These are phyloP conservation scores for Rosa rugosa DNA, from an alignment of 306 rosid species.

Conservation along the genomic window DNA sequence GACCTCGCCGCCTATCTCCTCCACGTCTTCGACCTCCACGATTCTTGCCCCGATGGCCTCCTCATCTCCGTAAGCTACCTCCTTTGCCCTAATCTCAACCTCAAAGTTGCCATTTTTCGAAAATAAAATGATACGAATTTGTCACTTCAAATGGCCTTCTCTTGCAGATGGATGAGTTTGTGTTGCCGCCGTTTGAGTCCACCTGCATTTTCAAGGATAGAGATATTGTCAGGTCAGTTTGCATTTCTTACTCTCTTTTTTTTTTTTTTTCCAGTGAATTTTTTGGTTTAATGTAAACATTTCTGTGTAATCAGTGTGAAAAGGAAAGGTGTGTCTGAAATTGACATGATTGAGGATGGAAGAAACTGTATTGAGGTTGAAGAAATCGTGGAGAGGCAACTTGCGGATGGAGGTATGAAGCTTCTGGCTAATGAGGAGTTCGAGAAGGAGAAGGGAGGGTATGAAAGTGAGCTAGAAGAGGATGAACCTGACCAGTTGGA, in stretches of 20 bases:
- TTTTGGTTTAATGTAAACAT: neutral
- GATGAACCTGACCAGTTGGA: constrained; percentile 37
- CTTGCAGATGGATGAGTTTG: constrained; percentile 90
- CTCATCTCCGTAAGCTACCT: constrained; percentile 53
- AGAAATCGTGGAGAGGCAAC: constrained; percentile 28
- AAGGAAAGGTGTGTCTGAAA: constrained; percentile 45
- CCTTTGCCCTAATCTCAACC: neutral
- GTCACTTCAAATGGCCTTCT: neutral
- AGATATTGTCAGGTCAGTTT: constrained; percentile 71
- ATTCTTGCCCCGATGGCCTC: constrained; percentile 68
- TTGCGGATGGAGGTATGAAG: constrained; percentile 33
- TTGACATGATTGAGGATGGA: constrained; percentile 31
- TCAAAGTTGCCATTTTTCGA: neutral
- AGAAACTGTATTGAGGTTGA: constrained; percentile 20
- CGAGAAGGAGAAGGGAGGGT: constrained; percentile 49
- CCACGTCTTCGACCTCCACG: constrained; percentile 49
- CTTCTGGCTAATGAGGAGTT: constrained; percentile 55
- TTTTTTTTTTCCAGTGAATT: neutral
- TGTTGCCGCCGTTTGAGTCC: constrained; percentile 85
- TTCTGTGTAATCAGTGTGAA: constrained; percentile 49
- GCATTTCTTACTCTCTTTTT: neutral
- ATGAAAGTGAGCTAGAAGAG: constrained; percentile 33
- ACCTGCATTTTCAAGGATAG: constrained; percentile 76
- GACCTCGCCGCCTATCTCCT: constrained; percentile 57
- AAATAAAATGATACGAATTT: neutral